Base-by-base conservation (phyloP, 495 filamentous ascomycete species). In the Penicillium verhagenii region DNA sequence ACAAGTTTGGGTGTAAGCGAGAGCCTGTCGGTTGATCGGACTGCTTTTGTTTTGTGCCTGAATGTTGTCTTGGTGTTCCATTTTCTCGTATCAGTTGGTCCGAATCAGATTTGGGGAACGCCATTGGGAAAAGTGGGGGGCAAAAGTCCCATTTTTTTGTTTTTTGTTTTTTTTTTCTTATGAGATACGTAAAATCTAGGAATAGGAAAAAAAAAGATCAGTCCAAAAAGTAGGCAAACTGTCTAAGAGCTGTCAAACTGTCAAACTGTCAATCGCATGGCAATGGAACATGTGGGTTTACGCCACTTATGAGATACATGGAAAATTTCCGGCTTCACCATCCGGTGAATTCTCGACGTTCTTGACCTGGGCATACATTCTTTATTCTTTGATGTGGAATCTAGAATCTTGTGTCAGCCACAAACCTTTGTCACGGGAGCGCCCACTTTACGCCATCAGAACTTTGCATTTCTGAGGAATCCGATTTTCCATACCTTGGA, bases 201-300 rank as follows among this genome's bases (percentile, higher is more conserved):
- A 26, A 47, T 19, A 29, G 13, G 45, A 29, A 3, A 6, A 46
- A 26, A 47, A 16, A 29, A 19, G 45, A 29, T 28, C n/a, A 47
- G 29, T 49, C 28, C 16, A 47, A 47, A 28, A 26, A 19, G 18
- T 16, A 19, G 4, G 42, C 42, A 14, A 26, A 16, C 23, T 24
- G 42, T n/a, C 20, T 33, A 10, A 28, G 26, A 45, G 46, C 18
- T 18, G 33, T 18, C 28, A 8, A 25, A 28, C 28, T 19, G 51
- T 47, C 50, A 40, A 49, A 20, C 44, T 55, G 57, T 59, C 53
- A 60, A 56, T 52, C 57, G 48, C 48, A 49, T 60, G 57, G 52
- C 37, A 23, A 29, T 31, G 5, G 19, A 14, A 45, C 21, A 25
- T 33, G 48, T 47, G 43, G 50, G 40, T 24, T 45, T 18, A 20